These are phyloP conservation scores for Exidia glandulosa DNA, from an alignment of 768 basidiomycete genomes.

Conservation along the genomic window DNA sequence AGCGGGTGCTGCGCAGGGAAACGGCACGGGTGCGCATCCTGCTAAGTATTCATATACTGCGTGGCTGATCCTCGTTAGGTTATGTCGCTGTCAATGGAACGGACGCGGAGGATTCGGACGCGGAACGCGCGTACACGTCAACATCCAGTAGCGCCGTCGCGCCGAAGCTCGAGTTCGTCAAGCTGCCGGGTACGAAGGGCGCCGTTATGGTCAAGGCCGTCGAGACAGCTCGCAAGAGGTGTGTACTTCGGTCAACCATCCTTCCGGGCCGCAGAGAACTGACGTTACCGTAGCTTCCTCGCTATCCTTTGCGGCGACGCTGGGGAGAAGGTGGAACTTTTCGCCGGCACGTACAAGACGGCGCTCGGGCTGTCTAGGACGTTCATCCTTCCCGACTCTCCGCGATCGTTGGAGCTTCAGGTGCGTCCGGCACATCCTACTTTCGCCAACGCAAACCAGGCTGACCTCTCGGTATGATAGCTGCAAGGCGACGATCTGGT, in stretches of 20 bases:
- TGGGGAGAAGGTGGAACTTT: slow-evolving; percentile 88
- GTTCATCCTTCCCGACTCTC: slow-evolving; percentile 86
- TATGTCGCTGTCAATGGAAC: neutral
- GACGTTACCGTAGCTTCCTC: slow-evolving; percentile 49
- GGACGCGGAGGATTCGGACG: neutral
- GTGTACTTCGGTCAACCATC: slow-evolving; percentile 6
- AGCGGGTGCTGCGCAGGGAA: slow-evolving; percentile 21
- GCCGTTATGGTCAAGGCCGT: slow-evolving; percentile 76
- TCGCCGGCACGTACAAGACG: slow-evolving; percentile 84
- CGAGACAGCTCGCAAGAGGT: slow-evolving; percentile 86
- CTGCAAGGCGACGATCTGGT: slow-evolving; percentile 88
- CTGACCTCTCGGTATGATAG: no score
- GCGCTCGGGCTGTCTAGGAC: slow-evolving; percentile 85
- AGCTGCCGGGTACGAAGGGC: slow-evolving; percentile 84
- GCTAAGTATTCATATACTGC: no score
- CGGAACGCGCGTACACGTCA: no score
- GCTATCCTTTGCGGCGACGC: slow-evolving; percentile 88
- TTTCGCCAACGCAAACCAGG: no score
- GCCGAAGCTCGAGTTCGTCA: slow-evolving; percentile 84
- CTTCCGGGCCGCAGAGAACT: neutral
- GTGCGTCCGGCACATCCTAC: neutral
- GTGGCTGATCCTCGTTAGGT: no score
- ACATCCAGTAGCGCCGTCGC: slow-evolving; percentile 53
- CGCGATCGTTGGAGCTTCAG: slow-evolving; percentile 68
- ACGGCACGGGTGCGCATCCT: neutral